A percentile compares a stretch with the other conserved stretches of the same genome.
Evolutionary conservation across 805 yeast genomes (phyloP).

Genomic region (Candida yuanshanica): DNA sequence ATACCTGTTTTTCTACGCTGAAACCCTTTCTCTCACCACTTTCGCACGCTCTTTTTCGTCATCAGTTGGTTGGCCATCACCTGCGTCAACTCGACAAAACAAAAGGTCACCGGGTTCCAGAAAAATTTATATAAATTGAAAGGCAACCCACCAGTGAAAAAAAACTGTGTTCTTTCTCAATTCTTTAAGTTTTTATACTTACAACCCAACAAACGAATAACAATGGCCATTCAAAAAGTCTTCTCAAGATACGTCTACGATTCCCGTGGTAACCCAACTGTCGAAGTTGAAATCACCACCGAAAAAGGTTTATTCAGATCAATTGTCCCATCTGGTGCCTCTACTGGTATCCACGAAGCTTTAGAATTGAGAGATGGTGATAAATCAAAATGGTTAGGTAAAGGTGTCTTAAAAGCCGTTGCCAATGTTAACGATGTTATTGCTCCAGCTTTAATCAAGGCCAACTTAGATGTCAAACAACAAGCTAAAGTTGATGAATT

Average conservation of each 20-base stretch:
- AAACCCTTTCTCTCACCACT: too few relatives aligned
- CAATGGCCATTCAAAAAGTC: slow-evolving; percentile 82
- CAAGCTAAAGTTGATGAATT: slow-evolving; percentile 85
- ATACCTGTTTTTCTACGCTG: too few relatives aligned
- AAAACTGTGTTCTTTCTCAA: neutral
- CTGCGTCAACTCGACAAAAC: neutral
- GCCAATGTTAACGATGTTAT: slow-evolving; percentile 90
- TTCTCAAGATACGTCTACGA: slow-evolving; percentile 97
- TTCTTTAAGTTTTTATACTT: neutral
- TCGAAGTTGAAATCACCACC: slow-evolving; percentile 94
- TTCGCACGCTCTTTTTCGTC: neutral
- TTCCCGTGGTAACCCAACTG: slow-evolving; percentile 99
- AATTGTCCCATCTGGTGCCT: slow-evolving; percentile 99
- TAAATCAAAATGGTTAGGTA: slow-evolving; percentile 96
- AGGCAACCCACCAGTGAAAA: neutral
- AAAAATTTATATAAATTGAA: neutral
- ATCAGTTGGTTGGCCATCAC: neutral
- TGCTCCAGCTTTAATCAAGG: slow-evolving; percentile 88
- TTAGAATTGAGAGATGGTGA: slow-evolving; percentile 97
- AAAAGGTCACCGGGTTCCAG: neutral
- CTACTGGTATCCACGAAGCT: slow-evolving; percentile 99
- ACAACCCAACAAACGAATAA: slow-evolving; percentile 5
- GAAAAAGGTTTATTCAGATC: slow-evolving; percentile 92
- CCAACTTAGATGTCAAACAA: slow-evolving; percentile 76
- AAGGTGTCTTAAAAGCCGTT: slow-evolving; percentile 97